Evolutionary conservation across 192 early-diverging fungal species (phyloP).

Genomic region (Coemansia umbellata): DNA sequence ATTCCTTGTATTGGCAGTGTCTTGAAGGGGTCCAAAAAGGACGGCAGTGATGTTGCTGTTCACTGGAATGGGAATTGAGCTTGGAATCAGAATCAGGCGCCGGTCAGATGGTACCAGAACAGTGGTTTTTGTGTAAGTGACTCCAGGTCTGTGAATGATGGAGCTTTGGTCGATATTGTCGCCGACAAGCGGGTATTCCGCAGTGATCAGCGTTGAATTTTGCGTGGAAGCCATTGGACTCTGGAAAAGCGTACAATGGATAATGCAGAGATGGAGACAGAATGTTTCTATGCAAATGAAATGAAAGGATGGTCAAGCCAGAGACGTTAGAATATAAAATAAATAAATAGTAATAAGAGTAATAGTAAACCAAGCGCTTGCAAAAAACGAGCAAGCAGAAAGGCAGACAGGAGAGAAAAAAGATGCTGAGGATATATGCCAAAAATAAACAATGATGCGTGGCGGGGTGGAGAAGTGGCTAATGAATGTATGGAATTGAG

Average conservation of each 20-base stretch:
- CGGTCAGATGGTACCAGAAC: slow-evolving; percentile 24
- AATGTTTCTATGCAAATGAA: no score
- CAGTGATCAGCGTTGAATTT: not conserved
- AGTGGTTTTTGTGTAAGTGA: slow-evolving; percentile 13
- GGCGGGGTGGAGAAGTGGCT: no score
- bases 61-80: slow-evolving; percentile 5
- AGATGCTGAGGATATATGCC: no score
- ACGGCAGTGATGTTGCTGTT: slow-evolving; percentile 14
- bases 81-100: slow-evolving; percentile 24
- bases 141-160: slow-evolving; percentile 10
- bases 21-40: not conserved
- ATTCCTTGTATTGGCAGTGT: not conserved
- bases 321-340: not conserved
- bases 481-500: no score
- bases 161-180: not conserved
- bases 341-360: not conserved
- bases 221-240: not conserved
- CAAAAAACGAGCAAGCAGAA: no score
- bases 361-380: no score
- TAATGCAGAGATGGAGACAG: no score
- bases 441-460: no score
- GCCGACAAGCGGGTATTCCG: slow-evolving; percentile 11
- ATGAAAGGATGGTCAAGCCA: not conserved
- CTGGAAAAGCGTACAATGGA: slow-evolving; percentile 1
- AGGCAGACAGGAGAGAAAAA: no score